These are phyloP conservation scores for Spathaspora sp. DNA, from an alignment of 805 yeast genomes.

Conservation along the genomic window DNA sequence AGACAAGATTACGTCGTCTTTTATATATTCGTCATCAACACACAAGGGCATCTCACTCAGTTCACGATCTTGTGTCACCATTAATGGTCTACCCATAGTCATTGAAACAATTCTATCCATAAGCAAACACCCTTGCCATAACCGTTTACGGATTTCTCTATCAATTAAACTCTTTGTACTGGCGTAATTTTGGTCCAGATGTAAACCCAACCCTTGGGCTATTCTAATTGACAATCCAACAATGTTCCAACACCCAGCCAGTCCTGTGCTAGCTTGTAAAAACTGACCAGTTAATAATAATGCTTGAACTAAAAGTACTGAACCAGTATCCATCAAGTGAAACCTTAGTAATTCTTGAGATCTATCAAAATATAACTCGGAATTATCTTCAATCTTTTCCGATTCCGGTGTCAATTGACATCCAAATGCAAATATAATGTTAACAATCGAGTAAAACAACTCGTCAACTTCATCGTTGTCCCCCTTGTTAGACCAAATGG, in stretches of 20 bases:
- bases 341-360: constrained; percentile 15
- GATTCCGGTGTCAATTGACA: constrained; percentile 8
- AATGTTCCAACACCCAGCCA: constrained; percentile 17
- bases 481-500: constrained; percentile 11
- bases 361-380: constrained; percentile 17
- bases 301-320: constrained; percentile 19
- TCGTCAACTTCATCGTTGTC: constrained; percentile 11
- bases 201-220: constrained; percentile 12
- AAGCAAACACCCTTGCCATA: constrained; percentile 22
- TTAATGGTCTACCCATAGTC: constrained; percentile 22
- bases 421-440: constrained; percentile 21
- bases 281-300: constrained; percentile 18
- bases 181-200: constrained; percentile 6
- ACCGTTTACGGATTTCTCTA: constrained; percentile 16
- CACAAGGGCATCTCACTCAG: constrained; percentile 12
- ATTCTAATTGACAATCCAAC: constrained; percentile 10
- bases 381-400: constrained; percentile 2
- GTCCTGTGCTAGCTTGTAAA: constrained; percentile 19
- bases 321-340: constrained; percentile 18
- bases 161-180: constrained; percentile 11
- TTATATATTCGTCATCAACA: constrained; percentile 16
- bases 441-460: constrained; percentile 18
- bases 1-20: constrained; percentile 8
- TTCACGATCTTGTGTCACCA: constrained; percentile 12
- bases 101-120: constrained; percentile 20